Conservation (phyloP, 2,329 filamentous ascomycete species). For the Rhexocercosporidium sp. region DNA sequence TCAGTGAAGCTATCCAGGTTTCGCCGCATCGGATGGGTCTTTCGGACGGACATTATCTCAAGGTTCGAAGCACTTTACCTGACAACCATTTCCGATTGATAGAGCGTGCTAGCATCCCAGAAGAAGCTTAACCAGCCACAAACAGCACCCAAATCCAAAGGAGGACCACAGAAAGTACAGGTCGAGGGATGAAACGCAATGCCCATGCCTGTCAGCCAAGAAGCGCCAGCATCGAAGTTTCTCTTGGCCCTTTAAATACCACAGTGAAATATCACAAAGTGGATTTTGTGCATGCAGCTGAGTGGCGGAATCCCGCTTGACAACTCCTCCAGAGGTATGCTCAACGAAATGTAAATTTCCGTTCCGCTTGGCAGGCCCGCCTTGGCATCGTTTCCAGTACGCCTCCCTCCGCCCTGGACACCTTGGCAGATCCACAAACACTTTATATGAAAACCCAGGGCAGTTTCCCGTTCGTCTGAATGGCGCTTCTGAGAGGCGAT, state of each 20-base stretch:
- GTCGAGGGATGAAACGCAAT: neutral
- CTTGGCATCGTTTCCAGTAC: conserved; percentile 6
- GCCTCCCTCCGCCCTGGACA: neutral
- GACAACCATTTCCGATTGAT: no score
- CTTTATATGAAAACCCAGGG: conserved; percentile 12
- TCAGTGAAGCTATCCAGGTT: neutral
- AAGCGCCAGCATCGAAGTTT: neutral
- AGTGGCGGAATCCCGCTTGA: neutral
- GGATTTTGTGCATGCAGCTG: neutral
- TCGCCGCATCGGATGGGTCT: neutral
- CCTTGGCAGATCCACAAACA: conserved; percentile 7
- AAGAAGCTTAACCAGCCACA: neutral
- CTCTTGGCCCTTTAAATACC: conserved; percentile 4
- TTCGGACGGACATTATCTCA: neutral
- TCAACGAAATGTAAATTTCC: conserved; percentile 6
- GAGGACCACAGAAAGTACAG: neutral
- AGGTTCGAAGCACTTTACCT: conserved; percentile 8
- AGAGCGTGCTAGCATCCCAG: neutral
- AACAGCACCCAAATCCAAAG: neutral
- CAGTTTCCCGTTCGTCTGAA: neutral
- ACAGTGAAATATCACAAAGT: neutral
- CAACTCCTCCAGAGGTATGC: neutral
- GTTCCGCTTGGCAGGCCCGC: conserved; percentile 13
- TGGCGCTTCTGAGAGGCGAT: neutral
- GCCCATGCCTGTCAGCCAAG: neutral